Base-by-base conservation (phyloP, 2,329 filamentous ascomycete species). In the Claviceps purpurea region DNA sequence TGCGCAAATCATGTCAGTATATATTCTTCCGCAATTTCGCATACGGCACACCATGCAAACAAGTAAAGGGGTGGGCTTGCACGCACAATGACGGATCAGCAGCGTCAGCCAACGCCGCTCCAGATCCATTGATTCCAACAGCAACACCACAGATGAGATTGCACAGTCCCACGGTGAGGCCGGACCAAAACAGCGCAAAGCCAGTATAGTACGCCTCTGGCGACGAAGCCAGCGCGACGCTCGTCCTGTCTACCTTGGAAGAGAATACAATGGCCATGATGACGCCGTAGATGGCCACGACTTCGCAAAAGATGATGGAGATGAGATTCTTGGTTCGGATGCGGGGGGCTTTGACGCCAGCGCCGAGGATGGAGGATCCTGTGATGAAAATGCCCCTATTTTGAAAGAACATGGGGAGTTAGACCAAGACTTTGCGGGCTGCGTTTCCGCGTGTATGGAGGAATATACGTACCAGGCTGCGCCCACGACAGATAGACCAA, bases 211-310 rank as follows among this genome's bases (percentile, higher is more conserved):
- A 93, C 64, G 89, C 88, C 66, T 81, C 82, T 50, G 79, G 81
- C 13, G 85, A 85, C 71, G 85, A 86, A 34, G 89, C 69, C 18
- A 77, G 76, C 41, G 84, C 79, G 52, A 77, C 77, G 44, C 74
- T 65, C 34, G 93, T 78, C 52, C 77, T 68, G 61, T 79, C 78
- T 61, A 98, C 73, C 71, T 96, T 95, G 56, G 90, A 79, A 45
- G 90, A 94, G 75, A 97, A 97, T 63, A 98, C 87, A 68, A 98
- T 98, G 62, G 90, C 86, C 89, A 98, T 98, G 73, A 98, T 98
- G 71, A 98, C 91, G 63, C 94, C 94, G 78, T 98, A 98, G 70
- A 98, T 98, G 70, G 93, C 93, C 64, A 98, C 93, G 65, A 98
- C 93, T 74, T 98, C 93, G 76, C 93, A 98, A 74, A 98, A 98